Base-by-base conservation (phyloP, 495 filamentous ascomycete genomes). In the Pseudomonodictys pantanalensis region DNA sequence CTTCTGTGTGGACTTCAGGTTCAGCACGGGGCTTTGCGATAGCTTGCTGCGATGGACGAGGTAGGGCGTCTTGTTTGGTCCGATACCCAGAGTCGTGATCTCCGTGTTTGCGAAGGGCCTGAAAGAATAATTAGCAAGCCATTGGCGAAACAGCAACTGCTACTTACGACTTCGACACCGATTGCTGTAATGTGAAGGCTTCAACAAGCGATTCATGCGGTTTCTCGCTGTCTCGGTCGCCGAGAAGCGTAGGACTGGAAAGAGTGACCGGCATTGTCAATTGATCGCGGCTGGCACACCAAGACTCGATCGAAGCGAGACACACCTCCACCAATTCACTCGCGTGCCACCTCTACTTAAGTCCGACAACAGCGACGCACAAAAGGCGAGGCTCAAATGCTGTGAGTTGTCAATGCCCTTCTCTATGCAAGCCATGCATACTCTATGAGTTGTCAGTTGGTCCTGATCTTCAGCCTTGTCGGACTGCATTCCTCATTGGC, bases 151-250 rank as follows among this genome's bases (percentile, higher is more conserved):
- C 12, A 3, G 52, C 30, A 44, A 1, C 15, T 24, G 38, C 0
- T 6, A 44, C 52, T 45, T 55, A 55, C 52, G 52, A 55, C 15
- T 55, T 44, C n/a, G n/a, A n/a, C n/a, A n/a, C n/a, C n/a, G n/a
- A n/a, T n/a, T n/a, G n/a, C n/a, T n/a, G n/a, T n/a, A n/a, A n/a
- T n/a, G n/a, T n/a, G n/a, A n/a, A n/a, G n/a, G n/a, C n/a, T n/a
- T n/a, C n/a, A n/a, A n/a, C n/a, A n/a, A n/a, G n/a, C n/a, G n/a
- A n/a, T n/a, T n/a, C n/a, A n/a, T n/a, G n/a, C n/a, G n/a, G n/a
- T n/a, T n/a, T n/a, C n/a, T n/a, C n/a, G n/a, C n/a, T n/a, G n/a
- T n/a, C n/a, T n/a, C n/a, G n/a, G n/a, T n/a, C n/a, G n/a, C n/a
- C n/a, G n/a, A n/a, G n/a, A n/a, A n/a, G n/a, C n/a, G n/a, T n/a